A percentile compares a stretch with the other conserved stretches of the same genome.
Evolutionary conservation across 192 early-diverging fungal genomes (phyloP).

Genomic region (Dissophora globulifera): DNA sequence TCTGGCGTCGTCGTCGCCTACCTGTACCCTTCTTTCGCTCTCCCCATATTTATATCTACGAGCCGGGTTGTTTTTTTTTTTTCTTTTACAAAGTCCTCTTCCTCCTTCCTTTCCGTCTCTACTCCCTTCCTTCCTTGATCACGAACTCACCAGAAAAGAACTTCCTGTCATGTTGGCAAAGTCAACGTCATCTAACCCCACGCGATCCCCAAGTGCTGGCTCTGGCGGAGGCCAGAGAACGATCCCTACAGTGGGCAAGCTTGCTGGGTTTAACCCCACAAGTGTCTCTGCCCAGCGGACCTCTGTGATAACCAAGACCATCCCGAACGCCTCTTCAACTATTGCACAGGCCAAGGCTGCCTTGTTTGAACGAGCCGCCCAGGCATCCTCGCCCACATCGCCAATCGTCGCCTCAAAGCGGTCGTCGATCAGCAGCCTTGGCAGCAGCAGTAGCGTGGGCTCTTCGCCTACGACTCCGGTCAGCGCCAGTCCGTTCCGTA

Average conservation of each 20-base stretch:
- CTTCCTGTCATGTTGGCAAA: slow-evolving; percentile 3
- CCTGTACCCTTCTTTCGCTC: too few relatives aligned
- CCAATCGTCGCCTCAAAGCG: slow-evolving; percentile 1
- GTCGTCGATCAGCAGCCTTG: slow-evolving; percentile 13
- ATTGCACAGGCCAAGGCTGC: slow-evolving; percentile 37
- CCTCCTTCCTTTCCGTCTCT: too few relatives aligned
- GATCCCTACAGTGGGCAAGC: slow-evolving; percentile 8
- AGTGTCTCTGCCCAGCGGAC: slow-evolving; percentile 8
- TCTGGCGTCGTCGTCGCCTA: too few relatives aligned
- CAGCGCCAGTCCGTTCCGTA: slow-evolving; percentile 21
- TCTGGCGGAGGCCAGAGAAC: not conserved
- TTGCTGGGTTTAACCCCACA: slow-evolving; percentile 16
- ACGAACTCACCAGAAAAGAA: too few relatives aligned
- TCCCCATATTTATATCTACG: too few relatives aligned
- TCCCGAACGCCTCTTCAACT: not conserved
- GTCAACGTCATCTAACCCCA: slow-evolving; percentile 4
- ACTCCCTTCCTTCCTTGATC: too few relatives aligned
- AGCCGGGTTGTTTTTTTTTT: too few relatives aligned
- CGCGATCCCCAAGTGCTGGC: not conserved
- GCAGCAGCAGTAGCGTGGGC: slow-evolving; percentile 3
- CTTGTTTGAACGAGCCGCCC: slow-evolving; percentile 11
- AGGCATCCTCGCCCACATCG: slow-evolving; percentile 10
- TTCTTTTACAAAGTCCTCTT: too few relatives aligned
- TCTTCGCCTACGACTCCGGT: slow-evolving; percentile 23
- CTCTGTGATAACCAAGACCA: not conserved